Conservation (phyloP, 768 basidiomycete species). For the Xanthoconium purpureum region DNA sequence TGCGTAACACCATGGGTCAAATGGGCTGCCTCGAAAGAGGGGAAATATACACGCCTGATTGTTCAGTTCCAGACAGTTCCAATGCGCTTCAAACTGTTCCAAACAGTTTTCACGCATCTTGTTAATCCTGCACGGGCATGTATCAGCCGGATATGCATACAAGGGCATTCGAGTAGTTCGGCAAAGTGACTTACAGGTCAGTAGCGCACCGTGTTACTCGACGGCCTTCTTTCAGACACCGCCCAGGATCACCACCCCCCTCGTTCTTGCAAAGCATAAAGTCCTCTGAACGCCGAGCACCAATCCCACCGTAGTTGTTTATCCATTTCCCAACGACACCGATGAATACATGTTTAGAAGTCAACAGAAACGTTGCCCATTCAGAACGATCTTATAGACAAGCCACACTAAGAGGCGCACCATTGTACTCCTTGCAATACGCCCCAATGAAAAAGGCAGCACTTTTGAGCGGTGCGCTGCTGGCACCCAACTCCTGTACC, state of each 20-base stretch:
- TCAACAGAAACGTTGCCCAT: background rate
- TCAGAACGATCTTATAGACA: conserved; percentile 8
- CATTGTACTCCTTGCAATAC: conserved; percentile 95
- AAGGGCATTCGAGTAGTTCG: background rate
- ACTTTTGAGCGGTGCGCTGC: conserved; percentile 92
- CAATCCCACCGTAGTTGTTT: background rate
- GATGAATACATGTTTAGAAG: background rate
- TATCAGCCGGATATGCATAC: background rate
- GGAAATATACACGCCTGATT: conserved; percentile 72
- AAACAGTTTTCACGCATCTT: conserved; percentile 94
- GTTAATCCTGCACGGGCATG: conserved; percentile 55
- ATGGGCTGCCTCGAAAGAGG: background rate
- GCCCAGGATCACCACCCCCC: conserved; percentile 74
- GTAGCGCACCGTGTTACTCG: conserved; percentile 93
- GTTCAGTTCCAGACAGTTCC: conserved; percentile 89
- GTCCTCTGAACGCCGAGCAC: conserved; percentile 56
- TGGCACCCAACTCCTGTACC: conserved; percentile 84
- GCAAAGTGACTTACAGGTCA: conserved; percentile 67
- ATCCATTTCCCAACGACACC: background rate
- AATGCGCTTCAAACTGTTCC: conserved; percentile 84
- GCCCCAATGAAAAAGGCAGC: conserved; percentile 97
- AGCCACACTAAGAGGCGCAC: conserved; percentile 44
- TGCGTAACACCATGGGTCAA: conserved; percentile 29
- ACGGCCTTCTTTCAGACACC: conserved; percentile 94
- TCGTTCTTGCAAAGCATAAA: conserved; percentile 98